phyloP scores from a whole-genome alignment of 2,329 filamentous ascomycete genomes.

The Grosmannia huntii region DNA sequence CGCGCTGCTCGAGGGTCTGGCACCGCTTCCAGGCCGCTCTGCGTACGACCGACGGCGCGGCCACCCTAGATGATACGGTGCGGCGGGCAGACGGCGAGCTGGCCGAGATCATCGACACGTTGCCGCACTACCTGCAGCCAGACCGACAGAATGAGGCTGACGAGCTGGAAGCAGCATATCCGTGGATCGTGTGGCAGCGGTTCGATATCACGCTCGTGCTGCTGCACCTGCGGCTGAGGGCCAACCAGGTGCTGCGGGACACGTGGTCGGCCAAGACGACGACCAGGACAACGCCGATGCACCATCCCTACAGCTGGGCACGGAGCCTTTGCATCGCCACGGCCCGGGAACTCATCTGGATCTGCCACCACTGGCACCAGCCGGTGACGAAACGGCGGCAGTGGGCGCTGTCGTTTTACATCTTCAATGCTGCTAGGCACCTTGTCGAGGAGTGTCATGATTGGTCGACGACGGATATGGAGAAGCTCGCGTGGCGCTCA shows the following conservation, averaged over 20 bases:
- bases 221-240: neutral
- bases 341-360: neutral
- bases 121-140: neutral
- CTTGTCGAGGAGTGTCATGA: neutral
- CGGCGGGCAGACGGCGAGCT: neutral
- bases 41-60: neutral
- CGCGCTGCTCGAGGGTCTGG: neutral
- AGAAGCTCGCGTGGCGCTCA: neutral
- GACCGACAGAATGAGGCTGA: neutral
- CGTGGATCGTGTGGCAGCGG: conserved; percentile 1
- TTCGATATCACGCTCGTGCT: neutral
- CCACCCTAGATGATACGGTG: neutral
- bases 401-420: neutral
- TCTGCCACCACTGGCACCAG: conserved; percentile 1
- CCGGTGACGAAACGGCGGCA: neutral
- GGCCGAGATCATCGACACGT: neutral
- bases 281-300: neutral
- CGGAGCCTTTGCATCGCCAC: neutral
- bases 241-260: neutral
- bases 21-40: neutral
- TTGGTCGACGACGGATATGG: neutral
- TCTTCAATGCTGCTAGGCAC: neutral
- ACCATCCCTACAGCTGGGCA: neutral
- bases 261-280: neutral
- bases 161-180: neutral